These are phyloP conservation scores for Lipomyces oligophaga DNA, from an alignment of 805 yeast genomes.

Conservation along the genomic window DNA sequence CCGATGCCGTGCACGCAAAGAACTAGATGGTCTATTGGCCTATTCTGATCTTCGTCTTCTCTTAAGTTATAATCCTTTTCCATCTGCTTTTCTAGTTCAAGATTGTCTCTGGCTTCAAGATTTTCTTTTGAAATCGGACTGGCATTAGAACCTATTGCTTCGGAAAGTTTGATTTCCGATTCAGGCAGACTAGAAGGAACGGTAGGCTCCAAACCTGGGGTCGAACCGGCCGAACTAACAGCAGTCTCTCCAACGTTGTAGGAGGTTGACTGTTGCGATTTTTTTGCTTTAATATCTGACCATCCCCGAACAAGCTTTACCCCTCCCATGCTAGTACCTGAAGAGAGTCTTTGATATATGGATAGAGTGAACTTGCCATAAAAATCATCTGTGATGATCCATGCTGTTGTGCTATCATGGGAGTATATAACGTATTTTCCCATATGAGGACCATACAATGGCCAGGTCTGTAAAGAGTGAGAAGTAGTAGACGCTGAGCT, in stretches of 20 bases:
- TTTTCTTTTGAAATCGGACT: slow-evolving; percentile 10
- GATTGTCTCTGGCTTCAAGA: slow-evolving; percentile 15
- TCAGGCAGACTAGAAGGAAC: background rate
- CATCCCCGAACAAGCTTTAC: slow-evolving; percentile 33
- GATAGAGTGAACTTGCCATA: slow-evolving; percentile 29
- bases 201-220: slow-evolving; percentile 1
- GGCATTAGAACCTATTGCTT: too few relatives aligned
- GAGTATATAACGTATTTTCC: slow-evolving; percentile 31
- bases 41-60: slow-evolving; percentile 22
- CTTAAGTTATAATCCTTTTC: slow-evolving; percentile 31
- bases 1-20: slow-evolving; percentile 96
- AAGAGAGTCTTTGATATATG: slow-evolving; percentile 24
- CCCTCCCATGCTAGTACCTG: slow-evolving; percentile 32
- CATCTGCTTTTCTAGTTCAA: slow-evolving; percentile 31
- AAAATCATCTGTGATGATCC: slow-evolving; percentile 31
- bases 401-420: slow-evolving; percentile 29
- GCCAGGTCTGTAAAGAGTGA: slow-evolving; percentile 21
- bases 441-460: slow-evolving; percentile 29
- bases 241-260: too few relatives aligned
- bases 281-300: slow-evolving; percentile 14
- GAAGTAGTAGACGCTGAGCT: slow-evolving; percentile 2
- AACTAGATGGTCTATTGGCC: slow-evolving; percentile 59
- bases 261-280: background rate
- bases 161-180: background rate
- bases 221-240: background rate